Conservation (phyloP, 2,329 filamentous ascomycete genomes). For the Alternaria sp. region DNA sequence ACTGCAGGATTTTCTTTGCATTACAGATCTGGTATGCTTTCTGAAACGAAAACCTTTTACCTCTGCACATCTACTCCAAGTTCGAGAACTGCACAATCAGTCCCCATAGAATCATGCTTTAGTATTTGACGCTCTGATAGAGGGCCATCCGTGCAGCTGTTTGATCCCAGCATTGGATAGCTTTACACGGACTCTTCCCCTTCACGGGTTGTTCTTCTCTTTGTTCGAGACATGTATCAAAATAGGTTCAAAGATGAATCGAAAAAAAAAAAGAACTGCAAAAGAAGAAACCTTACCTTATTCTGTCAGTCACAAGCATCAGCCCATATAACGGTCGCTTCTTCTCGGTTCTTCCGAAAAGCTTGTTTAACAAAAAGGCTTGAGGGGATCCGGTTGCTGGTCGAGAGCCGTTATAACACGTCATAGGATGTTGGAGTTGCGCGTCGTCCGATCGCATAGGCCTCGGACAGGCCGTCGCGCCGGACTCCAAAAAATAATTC, state of each 20-base stretch:
- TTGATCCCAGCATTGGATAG: too few relatives aligned
- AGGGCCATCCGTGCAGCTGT: neutral
- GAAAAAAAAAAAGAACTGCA: neutral
- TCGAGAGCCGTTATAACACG: neutral
- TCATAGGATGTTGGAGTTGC: neutral
- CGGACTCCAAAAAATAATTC: neutral
- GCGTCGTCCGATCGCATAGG: neutral
- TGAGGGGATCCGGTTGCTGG: neutral
- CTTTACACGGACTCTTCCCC: neutral
- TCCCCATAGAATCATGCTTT: neutral
- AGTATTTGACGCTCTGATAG: neutral
- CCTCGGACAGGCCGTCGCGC: neutral
- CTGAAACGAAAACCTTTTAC: neutral
- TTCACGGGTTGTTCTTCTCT: neutral
- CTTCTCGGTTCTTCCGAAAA: neutral
- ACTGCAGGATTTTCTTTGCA: neutral
- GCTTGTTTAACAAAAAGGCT: neutral
- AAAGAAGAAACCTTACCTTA: neutral
- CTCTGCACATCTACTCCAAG: neutral
- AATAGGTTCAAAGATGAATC: neutral
- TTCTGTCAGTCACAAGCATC: neutral
- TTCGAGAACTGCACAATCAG: neutral
- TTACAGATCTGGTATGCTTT: neutral
- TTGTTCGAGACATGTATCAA: neutral
- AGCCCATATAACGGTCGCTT: neutral